These are phyloP conservation scores for Ceratobasidium sp. DNA, from an alignment of 1,284 basidiomycete genomes.

Conservation along the genomic window DNA sequence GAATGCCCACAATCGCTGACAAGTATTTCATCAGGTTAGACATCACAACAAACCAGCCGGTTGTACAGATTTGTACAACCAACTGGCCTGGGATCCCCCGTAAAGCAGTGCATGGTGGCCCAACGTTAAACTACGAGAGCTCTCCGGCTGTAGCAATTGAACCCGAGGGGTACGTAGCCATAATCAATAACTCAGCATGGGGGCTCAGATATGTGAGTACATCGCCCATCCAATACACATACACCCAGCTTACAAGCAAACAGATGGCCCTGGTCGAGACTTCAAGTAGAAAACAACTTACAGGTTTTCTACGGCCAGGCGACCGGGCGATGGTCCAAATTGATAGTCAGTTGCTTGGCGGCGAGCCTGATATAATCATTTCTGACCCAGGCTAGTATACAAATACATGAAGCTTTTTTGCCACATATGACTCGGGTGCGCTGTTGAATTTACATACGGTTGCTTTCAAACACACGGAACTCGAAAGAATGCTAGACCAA, in stretches of 20 bases:
- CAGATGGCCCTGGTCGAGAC: slow-evolving; percentile 52
- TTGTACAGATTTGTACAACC: slow-evolving; percentile 58
- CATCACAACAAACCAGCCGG: slow-evolving; percentile 59
- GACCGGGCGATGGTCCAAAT: too few relatives aligned
- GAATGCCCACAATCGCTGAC: slow-evolving; percentile 40
- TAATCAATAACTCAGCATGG: slow-evolving; percentile 58
- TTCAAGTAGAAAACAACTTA: slow-evolving; percentile 56
- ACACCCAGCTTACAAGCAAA: neutral
- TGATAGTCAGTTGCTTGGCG: too few relatives aligned
- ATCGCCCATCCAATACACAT: slow-evolving; percentile 10
- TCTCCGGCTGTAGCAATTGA: slow-evolving; percentile 59
- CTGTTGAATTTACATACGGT: too few relatives aligned
- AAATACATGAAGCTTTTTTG: too few relatives aligned
- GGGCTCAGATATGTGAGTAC: slow-evolving; percentile 56
- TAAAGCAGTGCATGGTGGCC: slow-evolving; percentile 57
- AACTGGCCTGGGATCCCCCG: slow-evolving; percentile 56
- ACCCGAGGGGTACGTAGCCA: slow-evolving; percentile 58
- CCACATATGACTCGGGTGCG: too few relatives aligned
- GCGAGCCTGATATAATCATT: too few relatives aligned
- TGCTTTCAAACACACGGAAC: too few relatives aligned
- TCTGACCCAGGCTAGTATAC: too few relatives aligned
- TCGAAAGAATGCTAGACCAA: too few relatives aligned
- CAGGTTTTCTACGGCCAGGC: slow-evolving; percentile 54
- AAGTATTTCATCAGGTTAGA: slow-evolving; percentile 52
- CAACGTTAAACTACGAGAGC: slow-evolving; percentile 50